Base-by-base conservation (phyloP, 768 basidiomycete species). In the Kwoniella dendrophila region DNA sequence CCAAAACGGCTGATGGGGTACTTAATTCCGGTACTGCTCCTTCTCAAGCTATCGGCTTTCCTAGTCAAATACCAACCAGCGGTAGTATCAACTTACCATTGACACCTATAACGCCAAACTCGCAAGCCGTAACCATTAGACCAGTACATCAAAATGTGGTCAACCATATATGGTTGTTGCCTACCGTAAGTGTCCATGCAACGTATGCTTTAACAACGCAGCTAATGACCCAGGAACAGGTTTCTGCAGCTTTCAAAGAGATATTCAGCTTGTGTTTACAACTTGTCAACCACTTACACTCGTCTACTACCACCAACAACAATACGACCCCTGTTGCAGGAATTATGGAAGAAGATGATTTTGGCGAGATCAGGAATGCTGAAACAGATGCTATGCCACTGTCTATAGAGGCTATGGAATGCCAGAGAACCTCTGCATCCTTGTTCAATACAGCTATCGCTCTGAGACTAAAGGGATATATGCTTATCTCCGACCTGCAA, bases 111-210 rank as follows among this genome's bases (percentile, higher is more conserved):
- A 36, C 52, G 16, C 33, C 60, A 16, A n/a, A 4, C 29, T 26
- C 26, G 14, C 49, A 24, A 22, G 30, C 20, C 26, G 5, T 11
- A 2, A 4, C 22, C 8, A 34, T 18, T 32, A 5, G 11, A 18
- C 11, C 40, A 12, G 27, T 38, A 14, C 36, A 22, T n/a, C 34
- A 36, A 53, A 76, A 78, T 40, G 79, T 91, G 24, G 84, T 88
- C 50, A 80, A 81, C 29, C 74, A 83, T 7, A 75, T 92, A 26
- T 91, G 90, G 85, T 85, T 85, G 61, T 85, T 84, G 61, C 70
- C 81, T 44, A 89, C 90, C 68, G 91, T 92, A 67, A 71, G 85
- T 82, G n/a, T n/a, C n/a, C 20, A 26, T 5, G 18, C 2, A 36
- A 54, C 14, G 18, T 6, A 0, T 2, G 1, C 40, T 16, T 14